phyloP scores from a whole-genome alignment of 805 yeast genomes.

The Barnettozyma populi region DNA sequence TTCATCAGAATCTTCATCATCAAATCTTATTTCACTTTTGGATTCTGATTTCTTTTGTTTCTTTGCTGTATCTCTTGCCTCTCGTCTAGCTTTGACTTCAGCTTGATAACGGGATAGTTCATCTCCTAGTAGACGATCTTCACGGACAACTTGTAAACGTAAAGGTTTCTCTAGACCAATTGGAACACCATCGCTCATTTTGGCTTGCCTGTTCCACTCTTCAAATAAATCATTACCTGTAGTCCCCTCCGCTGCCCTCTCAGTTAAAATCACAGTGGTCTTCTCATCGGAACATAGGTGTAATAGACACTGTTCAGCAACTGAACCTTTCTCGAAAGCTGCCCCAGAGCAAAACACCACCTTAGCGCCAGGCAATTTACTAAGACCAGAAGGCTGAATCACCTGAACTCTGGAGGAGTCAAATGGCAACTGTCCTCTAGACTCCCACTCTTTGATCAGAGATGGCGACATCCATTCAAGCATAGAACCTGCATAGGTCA shows the following conservation, averaged over 20 bases:
- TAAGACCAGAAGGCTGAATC: slow-evolving; percentile 50
- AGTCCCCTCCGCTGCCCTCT: slow-evolving; percentile 45
- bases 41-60: slow-evolving; percentile 27
- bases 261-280: slow-evolving; percentile 72
- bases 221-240: slow-evolving; percentile 44
- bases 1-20: slow-evolving; percentile 26
- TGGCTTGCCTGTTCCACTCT: slow-evolving; percentile 47
- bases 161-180: slow-evolving; percentile 46
- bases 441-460: slow-evolving; percentile 83
- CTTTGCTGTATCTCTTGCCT: slow-evolving; percentile 28
- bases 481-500: slow-evolving; percentile 82
- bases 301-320: slow-evolving; percentile 46
- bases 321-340: slow-evolving; percentile 58
- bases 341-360: slow-evolving; percentile 74
- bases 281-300: slow-evolving; percentile 58
- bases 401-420: slow-evolving; percentile 61
- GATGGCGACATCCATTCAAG: slow-evolving; percentile 93
- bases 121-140: slow-evolving; percentile 43
- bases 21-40: slow-evolving; percentile 22
- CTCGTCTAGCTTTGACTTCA: slow-evolving; percentile 41
- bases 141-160: slow-evolving; percentile 36
- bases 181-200: slow-evolving; percentile 55
- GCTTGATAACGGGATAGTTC: slow-evolving; percentile 47
- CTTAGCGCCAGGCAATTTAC: slow-evolving; percentile 59
- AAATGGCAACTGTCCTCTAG: slow-evolving; percentile 68